A percentile compares a stretch with the other conserved stretches of the same genome.
phyloP scores from a whole-genome alignment of 2,329 filamentous ascomycete genomes.

The Stemphylium beticola region DNA sequence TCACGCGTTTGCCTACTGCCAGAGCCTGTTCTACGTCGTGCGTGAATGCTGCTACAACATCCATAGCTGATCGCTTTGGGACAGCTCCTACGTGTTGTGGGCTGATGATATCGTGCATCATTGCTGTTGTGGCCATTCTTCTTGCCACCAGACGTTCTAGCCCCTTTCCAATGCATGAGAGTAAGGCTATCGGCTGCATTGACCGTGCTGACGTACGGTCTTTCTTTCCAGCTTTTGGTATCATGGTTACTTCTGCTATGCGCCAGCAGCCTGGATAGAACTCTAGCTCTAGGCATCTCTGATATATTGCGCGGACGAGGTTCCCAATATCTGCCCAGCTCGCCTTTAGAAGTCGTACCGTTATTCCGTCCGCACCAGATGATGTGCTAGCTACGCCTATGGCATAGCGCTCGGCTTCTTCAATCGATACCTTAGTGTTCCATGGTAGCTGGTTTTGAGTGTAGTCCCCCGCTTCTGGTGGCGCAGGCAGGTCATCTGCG shows the following conservation, averaged over 20 bases:
- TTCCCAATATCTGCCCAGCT: background rate
- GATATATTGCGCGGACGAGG: background rate
- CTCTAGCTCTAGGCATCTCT: slow-evolving; percentile 6
- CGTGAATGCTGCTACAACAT: slow-evolving; percentile 8
- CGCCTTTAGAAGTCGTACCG: background rate
- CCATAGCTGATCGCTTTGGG: slow-evolving; percentile 11
- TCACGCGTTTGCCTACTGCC: slow-evolving; percentile 6
- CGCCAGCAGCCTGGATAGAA: slow-evolving; percentile 6
- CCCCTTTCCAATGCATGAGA: slow-evolving; percentile 14
- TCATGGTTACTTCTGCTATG: slow-evolving; percentile 7
- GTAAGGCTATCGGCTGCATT: slow-evolving; percentile 4
- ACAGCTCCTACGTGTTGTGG: slow-evolving; percentile 9
- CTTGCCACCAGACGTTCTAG: slow-evolving; percentile 12
- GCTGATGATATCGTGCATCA: slow-evolving; percentile 14
- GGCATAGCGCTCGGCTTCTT: background rate
- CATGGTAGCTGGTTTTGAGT: background rate
- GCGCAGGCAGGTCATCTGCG: background rate
- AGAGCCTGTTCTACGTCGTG: slow-evolving; percentile 3
- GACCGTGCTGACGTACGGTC: slow-evolving; percentile 9
- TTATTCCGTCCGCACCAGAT: background rate
- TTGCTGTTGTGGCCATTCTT: slow-evolving; percentile 6
- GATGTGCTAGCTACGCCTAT: slow-evolving; percentile 3
- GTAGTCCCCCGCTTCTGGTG: background rate
- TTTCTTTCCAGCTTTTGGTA: slow-evolving; percentile 9
- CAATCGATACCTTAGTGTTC: background rate